Conservation (phyloP, 768 basidiomycete genomes). For the Leccinum variicolor region DNA sequence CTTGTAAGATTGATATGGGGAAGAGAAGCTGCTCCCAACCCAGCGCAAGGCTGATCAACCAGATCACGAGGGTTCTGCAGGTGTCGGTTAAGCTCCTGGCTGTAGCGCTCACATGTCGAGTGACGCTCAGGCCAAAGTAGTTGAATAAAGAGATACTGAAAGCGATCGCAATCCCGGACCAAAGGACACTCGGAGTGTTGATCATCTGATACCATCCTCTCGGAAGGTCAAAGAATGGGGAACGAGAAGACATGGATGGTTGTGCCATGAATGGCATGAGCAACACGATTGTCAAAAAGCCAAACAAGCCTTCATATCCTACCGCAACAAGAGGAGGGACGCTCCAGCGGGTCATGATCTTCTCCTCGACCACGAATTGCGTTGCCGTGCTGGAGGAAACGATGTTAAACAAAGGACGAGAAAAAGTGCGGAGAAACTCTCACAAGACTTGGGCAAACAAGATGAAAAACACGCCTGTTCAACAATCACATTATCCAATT, state of each 20-base stretch:
- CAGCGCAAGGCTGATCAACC: constrained; percentile 84
- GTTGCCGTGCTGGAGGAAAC: constrained; percentile 66
- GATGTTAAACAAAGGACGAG: background rate
- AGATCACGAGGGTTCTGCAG: constrained; percentile 93
- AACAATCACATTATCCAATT: constrained; percentile 13
- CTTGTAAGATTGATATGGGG: constrained; percentile 80
- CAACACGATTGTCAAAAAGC: constrained; percentile 72
- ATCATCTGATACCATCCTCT: constrained; percentile 90
- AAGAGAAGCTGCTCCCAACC: constrained; percentile 88
- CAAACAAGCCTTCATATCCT: constrained; percentile 92
- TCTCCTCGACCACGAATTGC: constrained; percentile 96
- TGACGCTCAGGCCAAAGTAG: constrained; percentile 88
- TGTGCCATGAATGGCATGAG: constrained; percentile 80
- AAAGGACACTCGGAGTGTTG: constrained; percentile 66
- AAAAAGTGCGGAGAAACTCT: constrained; percentile 30
- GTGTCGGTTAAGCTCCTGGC: constrained; percentile 91
- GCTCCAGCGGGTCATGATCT: constrained; percentile 85
- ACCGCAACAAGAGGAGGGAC: constrained; percentile 91
- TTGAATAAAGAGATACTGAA: constrained; percentile 81
- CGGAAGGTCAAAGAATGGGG: constrained; percentile 82
- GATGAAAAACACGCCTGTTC: constrained; percentile 81
- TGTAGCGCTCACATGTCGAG: constrained; percentile 90
- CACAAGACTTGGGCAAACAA: constrained; percentile 94
- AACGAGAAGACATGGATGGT: constrained; percentile 56
- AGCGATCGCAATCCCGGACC: constrained; percentile 67